Conservation (phyloP, 2,329 filamentous ascomycete species). For the Paracoccidioides lutzii region DNA sequence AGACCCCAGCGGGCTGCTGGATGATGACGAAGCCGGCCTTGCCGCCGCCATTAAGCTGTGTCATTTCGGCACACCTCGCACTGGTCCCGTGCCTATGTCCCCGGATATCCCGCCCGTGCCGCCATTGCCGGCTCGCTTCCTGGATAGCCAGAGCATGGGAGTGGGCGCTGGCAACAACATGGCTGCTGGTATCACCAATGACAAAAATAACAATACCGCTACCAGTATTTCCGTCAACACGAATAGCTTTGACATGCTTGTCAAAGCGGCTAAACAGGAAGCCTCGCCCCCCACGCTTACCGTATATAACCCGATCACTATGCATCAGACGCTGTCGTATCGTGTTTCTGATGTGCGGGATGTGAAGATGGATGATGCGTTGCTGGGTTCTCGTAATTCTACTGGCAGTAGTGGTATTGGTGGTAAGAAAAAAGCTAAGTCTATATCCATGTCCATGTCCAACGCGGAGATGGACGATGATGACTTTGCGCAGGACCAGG, state of each 20-base stretch:
- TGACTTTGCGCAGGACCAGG: conserved; percentile 39
- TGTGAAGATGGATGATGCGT: conserved; percentile 52
- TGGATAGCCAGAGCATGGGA: conserved; percentile 44
- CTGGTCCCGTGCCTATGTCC: conserved; percentile 48
- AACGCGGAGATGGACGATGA: conserved; percentile 46
- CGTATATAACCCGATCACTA: conserved; percentile 29
- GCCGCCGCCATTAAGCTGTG: conserved; percentile 82
- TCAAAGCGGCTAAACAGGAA: conserved; percentile 14
- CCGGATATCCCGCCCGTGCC: conserved; percentile 77
- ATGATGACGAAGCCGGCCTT: conserved; percentile 74
- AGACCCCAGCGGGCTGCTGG: conserved; percentile 53
- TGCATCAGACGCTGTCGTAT: conserved; percentile 36
- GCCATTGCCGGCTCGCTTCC: conserved; percentile 67
- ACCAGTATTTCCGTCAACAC: conserved; percentile 15
- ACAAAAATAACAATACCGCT: conserved; percentile 34
- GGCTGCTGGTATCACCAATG: conserved; percentile 36
- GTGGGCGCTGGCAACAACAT: not conserved
- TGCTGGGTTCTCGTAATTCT: conserved; percentile 32
- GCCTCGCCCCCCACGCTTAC: conserved; percentile 22
- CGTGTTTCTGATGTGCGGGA: conserved; percentile 43
- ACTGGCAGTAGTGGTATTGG: conserved; percentile 25
- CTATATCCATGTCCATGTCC: conserved; percentile 6
- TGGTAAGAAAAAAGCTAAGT: conserved; percentile 17
- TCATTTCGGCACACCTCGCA: conserved; percentile 71
- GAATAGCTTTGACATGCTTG: conserved; percentile 17